phyloP scores from a whole-genome alignment of 257 asterid genomes.

The Nicotiana knightiana region DNA sequence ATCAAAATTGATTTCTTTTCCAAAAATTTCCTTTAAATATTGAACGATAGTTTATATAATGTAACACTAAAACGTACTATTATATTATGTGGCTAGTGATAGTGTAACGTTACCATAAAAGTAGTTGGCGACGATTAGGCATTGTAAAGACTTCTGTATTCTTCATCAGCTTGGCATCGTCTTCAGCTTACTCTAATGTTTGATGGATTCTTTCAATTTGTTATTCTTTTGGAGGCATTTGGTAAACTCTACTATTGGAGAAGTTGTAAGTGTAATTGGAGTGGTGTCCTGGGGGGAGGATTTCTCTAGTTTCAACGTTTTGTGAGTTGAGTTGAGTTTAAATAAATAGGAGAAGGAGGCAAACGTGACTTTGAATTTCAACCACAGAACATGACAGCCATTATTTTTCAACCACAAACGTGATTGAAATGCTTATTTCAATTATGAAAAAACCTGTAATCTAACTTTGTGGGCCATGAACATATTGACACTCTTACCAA shows the following conservation, averaged over 20 bases:
- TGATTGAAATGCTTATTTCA: conserved; percentile 4
- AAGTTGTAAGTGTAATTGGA: neutral
- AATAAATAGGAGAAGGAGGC: conserved; percentile 20
- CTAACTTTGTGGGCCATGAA: neutral
- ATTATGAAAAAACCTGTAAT: neutral
- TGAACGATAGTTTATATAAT: neutral
- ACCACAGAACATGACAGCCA: conserved; percentile 48
- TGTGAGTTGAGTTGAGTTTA: conserved; percentile 28
- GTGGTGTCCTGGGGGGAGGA: neutral
- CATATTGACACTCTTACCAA: neutral
- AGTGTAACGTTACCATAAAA: neutral
- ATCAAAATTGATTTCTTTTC: neutral
- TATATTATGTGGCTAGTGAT: neutral
- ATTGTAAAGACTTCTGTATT: neutral
- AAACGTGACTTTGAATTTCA: conserved; percentile 23
- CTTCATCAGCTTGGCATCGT: neutral
- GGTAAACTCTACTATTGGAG: neutral
- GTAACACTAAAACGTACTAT: neutral
- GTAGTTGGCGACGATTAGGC: neutral
- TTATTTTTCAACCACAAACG: conserved; percentile 14
- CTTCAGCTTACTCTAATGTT: neutral
- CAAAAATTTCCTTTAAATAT: too few species aligned
- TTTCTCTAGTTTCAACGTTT: neutral
- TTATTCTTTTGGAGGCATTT: neutral
- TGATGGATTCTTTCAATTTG: neutral